Conservation (phyloP, 225 moss, liverwort and hornwort genomes). For the Straminergon stramineum region DNA sequence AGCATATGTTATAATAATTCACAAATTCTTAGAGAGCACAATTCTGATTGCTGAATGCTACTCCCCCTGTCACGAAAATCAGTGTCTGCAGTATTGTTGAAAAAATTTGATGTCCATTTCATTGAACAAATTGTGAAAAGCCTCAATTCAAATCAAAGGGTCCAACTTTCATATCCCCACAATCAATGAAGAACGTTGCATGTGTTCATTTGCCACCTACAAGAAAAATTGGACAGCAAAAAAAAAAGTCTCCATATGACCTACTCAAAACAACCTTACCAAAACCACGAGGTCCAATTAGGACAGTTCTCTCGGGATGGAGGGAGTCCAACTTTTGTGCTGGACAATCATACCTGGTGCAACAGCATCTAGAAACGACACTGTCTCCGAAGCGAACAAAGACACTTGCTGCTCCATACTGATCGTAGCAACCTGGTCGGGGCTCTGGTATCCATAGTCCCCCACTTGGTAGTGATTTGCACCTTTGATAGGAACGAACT, state of each 20-base stretch:
- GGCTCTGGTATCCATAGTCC: constrained; percentile 38
- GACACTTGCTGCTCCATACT: constrained; percentile 36
- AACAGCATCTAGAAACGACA: constrained; percentile 8
- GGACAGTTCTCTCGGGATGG: too few species aligned
- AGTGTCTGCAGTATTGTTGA: neutral
- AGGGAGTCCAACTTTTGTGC: neutral
- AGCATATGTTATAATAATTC: neutral
- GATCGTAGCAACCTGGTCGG: constrained; percentile 25
- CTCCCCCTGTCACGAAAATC: neutral
- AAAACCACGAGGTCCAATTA: neutral
- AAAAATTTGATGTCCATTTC: neutral
- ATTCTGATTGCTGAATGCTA: neutral
- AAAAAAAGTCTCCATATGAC: neutral
- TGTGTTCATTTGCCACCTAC: neutral
- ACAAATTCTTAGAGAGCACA: neutral
- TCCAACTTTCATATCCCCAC: neutral
- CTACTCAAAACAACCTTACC: neutral
- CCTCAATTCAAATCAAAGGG: neutral
- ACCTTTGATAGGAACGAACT: constrained; percentile 8
- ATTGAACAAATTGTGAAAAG: neutral
- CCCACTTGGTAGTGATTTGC: constrained; percentile 51
- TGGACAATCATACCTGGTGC: neutral
- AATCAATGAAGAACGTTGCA: neutral
- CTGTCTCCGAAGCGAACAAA: neutral
- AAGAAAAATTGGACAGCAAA: neutral